Percentiles rank a stretch among this genome's conserved stretches.
These are phyloP conservation scores for Phytophthora constricta DNA, from an alignment of 352 stramenopile genomes.

Conservation along the genomic window DNA sequence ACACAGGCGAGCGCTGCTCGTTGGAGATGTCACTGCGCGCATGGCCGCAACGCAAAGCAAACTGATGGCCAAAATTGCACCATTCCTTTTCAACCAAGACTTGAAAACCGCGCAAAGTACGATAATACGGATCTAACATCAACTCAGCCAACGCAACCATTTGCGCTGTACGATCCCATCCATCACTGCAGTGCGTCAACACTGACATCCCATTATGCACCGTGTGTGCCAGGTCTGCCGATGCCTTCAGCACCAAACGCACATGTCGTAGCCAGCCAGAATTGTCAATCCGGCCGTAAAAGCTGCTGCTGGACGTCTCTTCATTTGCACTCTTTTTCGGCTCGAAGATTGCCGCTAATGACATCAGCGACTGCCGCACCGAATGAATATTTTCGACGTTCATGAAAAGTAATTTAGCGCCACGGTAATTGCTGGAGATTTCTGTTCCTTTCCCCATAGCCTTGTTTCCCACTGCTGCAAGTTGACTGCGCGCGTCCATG, in stretches of 20 bases:
- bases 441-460: conserved; percentile 96
- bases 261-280: conserved; percentile 97
- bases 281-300: conserved; percentile 91
- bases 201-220: conserved; percentile 95
- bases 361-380: conserved; percentile 94
- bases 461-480: conserved; percentile 87
- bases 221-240: conserved; percentile 92
- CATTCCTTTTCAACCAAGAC: conserved; percentile 99
- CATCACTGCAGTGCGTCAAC: conserved; percentile 98
- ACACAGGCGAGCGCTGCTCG: conserved; percentile 97
- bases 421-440: conserved; percentile 95
- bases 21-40: conserved; percentile 88
- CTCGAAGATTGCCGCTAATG: conserved; percentile 83
- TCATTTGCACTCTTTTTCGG: conserved; percentile 78
- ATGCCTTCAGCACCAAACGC: conserved; percentile 92
- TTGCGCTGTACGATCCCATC: conserved; percentile 99
- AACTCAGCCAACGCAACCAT: conserved; percentile 96
- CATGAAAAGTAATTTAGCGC: conserved; percentile 95
- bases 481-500: conserved; percentile 85
- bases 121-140: conserved; percentile 98
- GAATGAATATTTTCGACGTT: conserved; percentile 99
- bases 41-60: conserved; percentile 94
- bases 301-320: conserved; percentile 87
- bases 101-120: conserved; percentile 97
- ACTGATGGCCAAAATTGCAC: conserved; percentile 98